Evolutionary conservation across 805 yeast species (phyloP).

Genomic region (Cyberlindnera suaveolens): DNA sequence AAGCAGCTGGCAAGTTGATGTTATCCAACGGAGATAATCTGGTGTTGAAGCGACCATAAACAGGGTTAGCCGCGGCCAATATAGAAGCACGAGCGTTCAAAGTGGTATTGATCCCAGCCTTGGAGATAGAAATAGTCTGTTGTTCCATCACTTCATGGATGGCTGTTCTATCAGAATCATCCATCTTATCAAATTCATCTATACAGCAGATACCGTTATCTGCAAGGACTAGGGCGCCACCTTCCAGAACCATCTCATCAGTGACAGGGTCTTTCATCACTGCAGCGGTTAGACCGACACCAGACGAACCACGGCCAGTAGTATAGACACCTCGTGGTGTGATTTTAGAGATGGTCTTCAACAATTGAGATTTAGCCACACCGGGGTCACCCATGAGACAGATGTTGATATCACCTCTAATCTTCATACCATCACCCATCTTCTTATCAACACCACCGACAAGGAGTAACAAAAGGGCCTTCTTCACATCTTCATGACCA

Average conservation of each 20-base stretch:
- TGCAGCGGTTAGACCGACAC: conserved; percentile 98
- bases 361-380: conserved; percentile 95
- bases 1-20: conserved; percentile 93
- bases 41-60: conserved; percentile 91
- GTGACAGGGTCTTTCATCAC: conserved; percentile 99
- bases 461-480: conserved; percentile 73
- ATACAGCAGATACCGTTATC: conserved; percentile 98
- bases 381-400: conserved; percentile 99
- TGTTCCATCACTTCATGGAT: conserved; percentile 99
- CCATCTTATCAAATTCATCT: conserved; percentile 99
- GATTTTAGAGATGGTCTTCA: conserved; percentile 84
- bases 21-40: conserved; percentile 87
- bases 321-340: conserved; percentile 97
- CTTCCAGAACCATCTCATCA: conserved; percentile 96
- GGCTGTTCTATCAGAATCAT: conserved; percentile 92
- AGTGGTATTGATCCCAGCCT: conserved; percentile 96
- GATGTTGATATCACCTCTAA: conserved; percentile 94
- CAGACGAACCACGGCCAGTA: conserved; percentile 97
- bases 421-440: conserved; percentile 93
- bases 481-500: conserved; percentile 91
- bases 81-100: conserved; percentile 93
- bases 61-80: conserved; percentile 97
- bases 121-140: conserved; percentile 94
- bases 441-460: conserved; percentile 96
- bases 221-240: conserved; percentile 95